Percentiles rank a stretch among this genome's conserved stretches.
Evolutionary conservation across 306 rosid species (phyloP).

Genomic region (Nissolia schottii): DNA sequence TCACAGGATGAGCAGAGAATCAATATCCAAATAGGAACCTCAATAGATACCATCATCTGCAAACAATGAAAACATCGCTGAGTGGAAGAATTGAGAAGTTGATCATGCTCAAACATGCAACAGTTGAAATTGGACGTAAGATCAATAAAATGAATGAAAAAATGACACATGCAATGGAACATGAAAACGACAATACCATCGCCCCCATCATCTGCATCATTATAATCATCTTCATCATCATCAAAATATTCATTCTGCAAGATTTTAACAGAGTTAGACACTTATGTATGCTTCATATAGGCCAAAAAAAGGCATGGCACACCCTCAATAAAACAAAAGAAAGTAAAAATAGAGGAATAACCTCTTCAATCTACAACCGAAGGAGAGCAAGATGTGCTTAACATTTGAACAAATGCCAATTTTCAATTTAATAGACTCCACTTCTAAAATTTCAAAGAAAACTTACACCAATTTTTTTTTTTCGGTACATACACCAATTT

Average conservation of each 20-base stretch:
- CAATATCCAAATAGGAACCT: conserved; percentile 9
- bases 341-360: not conserved
- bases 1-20: not conserved
- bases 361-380: not conserved
- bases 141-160: not conserved
- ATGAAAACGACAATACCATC: conserved; percentile 33
- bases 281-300: not conserved
- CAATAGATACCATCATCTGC: conserved; percentile 41
- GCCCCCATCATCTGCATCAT: conserved; percentile 32
- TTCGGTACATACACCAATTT: not conserved
- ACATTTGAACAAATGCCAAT: not conserved
- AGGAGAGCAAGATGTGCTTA: not conserved
- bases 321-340: not conserved
- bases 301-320: not conserved
- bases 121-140: not conserved
- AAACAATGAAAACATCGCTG: not conserved
- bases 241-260: conserved; percentile 50
- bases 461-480: not conserved
- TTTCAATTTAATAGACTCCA: not conserved
- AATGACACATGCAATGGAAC: not conserved
- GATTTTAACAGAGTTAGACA: conserved; percentile 14
- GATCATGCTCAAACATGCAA: not conserved
- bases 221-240: conserved; percentile 51
- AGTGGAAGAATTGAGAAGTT: not conserved
- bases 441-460: not conserved